These are phyloP conservation scores for Capniomyces stellatus DNA, from an alignment of 371 early-diverging fungal species.

Conservation along the genomic window DNA sequence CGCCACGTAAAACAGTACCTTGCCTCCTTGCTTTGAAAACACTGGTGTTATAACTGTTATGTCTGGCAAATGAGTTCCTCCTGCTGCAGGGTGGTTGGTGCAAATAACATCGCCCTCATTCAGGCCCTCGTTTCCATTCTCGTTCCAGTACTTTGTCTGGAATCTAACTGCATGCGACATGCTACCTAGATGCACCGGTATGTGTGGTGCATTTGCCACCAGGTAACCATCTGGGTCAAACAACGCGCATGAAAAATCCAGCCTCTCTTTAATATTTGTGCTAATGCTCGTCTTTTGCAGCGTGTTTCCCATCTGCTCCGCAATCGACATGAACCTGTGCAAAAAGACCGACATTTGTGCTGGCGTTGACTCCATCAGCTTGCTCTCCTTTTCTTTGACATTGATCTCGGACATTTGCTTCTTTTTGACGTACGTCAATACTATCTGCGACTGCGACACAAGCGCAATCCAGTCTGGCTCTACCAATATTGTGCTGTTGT, in stretches of 20 bases:
- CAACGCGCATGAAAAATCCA: conserved; percentile 93
- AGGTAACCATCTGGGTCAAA: conserved; percentile 84
- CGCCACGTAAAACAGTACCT: conserved; percentile 83
- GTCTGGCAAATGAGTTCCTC: conserved; percentile 89
- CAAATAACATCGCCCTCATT: conserved; percentile 80
- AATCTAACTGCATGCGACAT: conserved; percentile 84
- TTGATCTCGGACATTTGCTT: not conserved
- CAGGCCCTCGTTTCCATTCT: conserved; percentile 20
- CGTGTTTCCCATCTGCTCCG: conserved; percentile 93
- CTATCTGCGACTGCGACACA: conserved; percentile 59
- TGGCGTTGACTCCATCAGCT: not conserved
- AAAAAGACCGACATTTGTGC: conserved; percentile 77
- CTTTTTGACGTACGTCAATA: conserved; percentile 22
- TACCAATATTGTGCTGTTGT: conserved; percentile 70
- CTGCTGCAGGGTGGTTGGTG: conserved; percentile 92
- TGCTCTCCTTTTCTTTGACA: not conserved
- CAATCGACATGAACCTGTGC: conserved; percentile 94
- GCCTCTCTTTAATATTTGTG: conserved; percentile 92
- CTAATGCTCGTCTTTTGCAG: conserved; percentile 86
- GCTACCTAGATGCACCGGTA: conserved; percentile 88
- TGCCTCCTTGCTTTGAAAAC: conserved; percentile 24
- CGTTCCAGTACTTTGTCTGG: conserved; percentile 58
- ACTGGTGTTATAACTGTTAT: conserved; percentile 95
- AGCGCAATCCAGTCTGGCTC: conserved; percentile 60
- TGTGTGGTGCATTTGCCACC: conserved; percentile 85